Evolutionary conservation across 441 rosid species (phyloP).

Genomic region (Euphorbia corollata): DNA sequence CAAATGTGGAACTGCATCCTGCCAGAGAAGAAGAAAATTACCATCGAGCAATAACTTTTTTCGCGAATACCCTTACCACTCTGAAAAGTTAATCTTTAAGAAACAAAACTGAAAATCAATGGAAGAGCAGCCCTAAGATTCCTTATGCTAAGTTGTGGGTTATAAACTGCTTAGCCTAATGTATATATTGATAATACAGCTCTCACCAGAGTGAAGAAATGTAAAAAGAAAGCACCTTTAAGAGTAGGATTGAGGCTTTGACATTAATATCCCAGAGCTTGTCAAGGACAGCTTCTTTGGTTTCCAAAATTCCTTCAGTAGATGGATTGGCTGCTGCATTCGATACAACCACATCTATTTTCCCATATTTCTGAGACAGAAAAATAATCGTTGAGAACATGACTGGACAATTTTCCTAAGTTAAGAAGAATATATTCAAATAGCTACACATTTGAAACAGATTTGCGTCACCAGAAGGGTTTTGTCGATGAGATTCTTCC

Average conservation of each 20-base stretch:
- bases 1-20: constrained; percentile 78
- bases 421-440: too few relatives aligned
- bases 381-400: constrained; percentile 6
- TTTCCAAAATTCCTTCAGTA: constrained; percentile 34
- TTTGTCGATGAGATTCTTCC: too few relatives aligned
- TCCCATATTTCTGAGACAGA: constrained; percentile 54
- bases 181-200: background rate
- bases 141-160: background rate
- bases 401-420: background rate
- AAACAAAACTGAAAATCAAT: background rate
- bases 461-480: too few relatives aligned
- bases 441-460: too few relatives aligned
- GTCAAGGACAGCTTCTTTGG: constrained; percentile 49
- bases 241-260: constrained; percentile 49
- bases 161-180: background rate
- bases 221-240: constrained; percentile 31
- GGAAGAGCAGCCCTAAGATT: background rate
- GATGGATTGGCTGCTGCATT: constrained; percentile 70
- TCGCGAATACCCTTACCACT: too few relatives aligned
- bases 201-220: background rate
- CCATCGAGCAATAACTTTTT: background rate
- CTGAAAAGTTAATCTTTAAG: too few relatives aligned
- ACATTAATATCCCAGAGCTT: constrained; percentile 72
- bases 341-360: constrained; percentile 53
- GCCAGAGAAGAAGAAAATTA: constrained; percentile 2